Evolutionary conservation across 2,329 filamentous ascomycete species (phyloP), one percentile per base, ranked within the genome.

Genomic region (Trichoderma aggressivum): DNA sequence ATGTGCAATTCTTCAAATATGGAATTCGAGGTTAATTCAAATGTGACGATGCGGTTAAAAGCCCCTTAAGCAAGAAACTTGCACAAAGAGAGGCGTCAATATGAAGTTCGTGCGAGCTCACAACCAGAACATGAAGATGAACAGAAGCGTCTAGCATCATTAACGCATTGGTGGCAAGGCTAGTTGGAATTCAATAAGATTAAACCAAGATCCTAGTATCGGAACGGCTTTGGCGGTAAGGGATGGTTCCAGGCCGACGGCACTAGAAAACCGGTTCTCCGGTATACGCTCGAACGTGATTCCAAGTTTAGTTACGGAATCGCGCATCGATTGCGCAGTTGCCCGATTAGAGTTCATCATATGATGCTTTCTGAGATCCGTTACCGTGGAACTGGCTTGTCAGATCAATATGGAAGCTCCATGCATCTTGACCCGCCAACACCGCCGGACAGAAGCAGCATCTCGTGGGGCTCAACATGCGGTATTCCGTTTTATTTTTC

Each of bases 281-380:
- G 26, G 24, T 10, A 60, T 60, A 21, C 14, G 10, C n/a, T 36
- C 7, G 36, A 26, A 36, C 10, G 47, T 34, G 47, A 65, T 47
- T 47, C 39, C n/a, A 16, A 61, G 10, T 36, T 36, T 53, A 53
- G 65, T 1, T 36, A 53, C 65, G 65, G 65, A 68, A 61, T 61
- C 55, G 28, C 43, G 56, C 65, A 60, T 68, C 65, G 65, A 68
- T 68, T 47, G 56, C 65, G 65, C 65, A 53, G 55, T 43, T 61
- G 39, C 55, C 56, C 65, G 65, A 28, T 24, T 5, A 60, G 28
- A 34, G 39, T n/a, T 36, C 30, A 28, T 53, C 36, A 53, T 18
- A 18, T 28, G 39, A 34, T 60, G 30, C 7, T 12, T 66, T 7
- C 28, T 21, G 34, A 21, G 55, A 21, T 39, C 56, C 39, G 65